A percentile compares a stretch with the other conserved stretches of the same genome.
Conservation (phyloP, 2,329 filamentous ascomycete species). For the Fusarium albosuccineum region DNA sequence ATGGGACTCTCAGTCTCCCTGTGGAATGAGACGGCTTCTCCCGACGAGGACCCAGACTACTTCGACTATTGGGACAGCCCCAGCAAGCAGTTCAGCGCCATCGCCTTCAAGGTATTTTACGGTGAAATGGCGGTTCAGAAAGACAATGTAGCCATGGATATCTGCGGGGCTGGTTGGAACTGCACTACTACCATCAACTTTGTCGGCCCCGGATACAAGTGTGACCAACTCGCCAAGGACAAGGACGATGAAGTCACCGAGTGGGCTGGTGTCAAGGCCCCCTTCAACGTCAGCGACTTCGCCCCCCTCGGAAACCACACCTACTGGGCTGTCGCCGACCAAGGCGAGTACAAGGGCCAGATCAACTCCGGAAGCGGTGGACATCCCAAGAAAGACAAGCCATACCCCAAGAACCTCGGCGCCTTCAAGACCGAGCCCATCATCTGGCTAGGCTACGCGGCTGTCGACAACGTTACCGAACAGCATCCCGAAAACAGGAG, state of each 20-base stretch:
- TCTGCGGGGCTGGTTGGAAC: constrained; percentile 39
- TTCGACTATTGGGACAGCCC: constrained; percentile 38
- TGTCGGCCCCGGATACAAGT: constrained; percentile 38
- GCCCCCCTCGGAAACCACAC: constrained; percentile 31
- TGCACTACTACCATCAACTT: constrained; percentile 39
- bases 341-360: constrained; percentile 38
- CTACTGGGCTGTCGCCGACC: constrained; percentile 21
- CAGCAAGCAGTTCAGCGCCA: constrained; percentile 6
- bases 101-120: constrained; percentile 33
- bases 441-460: constrained; percentile 40
- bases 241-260: constrained; percentile 14
- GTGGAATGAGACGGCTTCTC: constrained; percentile 23
- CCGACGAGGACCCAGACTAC: background rate
- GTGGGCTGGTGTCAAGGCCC: constrained; percentile 13
- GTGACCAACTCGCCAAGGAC: constrained; percentile 28
- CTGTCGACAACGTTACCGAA: constrained; percentile 13
- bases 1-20: constrained; percentile 31
- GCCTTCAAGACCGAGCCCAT: constrained; percentile 33
- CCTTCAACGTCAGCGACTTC: constrained; percentile 33
- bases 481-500: background rate
- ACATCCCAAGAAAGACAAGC: background rate
- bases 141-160: constrained; percentile 14
- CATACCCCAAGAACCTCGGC: constrained; percentile 31
- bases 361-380: constrained; percentile 12
- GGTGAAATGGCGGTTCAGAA: constrained; percentile 24